Evolutionary conservation across 2,329 filamentous ascomycete genomes (phyloP).

Genomic region (Trichoderma koningiopsis): DNA sequence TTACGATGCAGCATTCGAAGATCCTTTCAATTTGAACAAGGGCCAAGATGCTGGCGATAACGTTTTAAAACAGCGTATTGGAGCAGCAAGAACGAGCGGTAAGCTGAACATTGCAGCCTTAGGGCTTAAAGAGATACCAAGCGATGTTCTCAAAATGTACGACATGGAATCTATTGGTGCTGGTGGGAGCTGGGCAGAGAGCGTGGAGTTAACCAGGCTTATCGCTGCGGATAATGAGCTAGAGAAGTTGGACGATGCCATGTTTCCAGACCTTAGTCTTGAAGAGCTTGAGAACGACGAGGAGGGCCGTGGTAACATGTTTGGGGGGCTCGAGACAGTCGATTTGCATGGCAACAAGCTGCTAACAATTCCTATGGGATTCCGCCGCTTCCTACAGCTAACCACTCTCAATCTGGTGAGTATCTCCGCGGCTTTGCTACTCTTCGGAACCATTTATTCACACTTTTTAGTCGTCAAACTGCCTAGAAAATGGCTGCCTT

Average conservation of each 20-base stretch:
- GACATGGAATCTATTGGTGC: slow-evolving; percentile 69
- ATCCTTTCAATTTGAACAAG: slow-evolving; percentile 71
- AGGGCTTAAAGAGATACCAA: slow-evolving; percentile 75
- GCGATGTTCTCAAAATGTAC: slow-evolving; percentile 89
- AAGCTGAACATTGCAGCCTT: slow-evolving; percentile 87
- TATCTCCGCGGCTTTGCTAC: slow-evolving; percentile 24
- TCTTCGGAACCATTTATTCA: slow-evolving; percentile 30
- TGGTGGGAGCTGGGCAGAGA: slow-evolving; percentile 80
- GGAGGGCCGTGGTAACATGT: slow-evolving; percentile 71
- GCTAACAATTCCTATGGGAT: slow-evolving; percentile 69
- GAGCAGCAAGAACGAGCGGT: slow-evolving; percentile 73
- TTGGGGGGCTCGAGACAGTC: slow-evolving; percentile 76
- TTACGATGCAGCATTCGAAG: slow-evolving; percentile 56
- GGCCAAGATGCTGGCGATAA: slow-evolving; percentile 63
- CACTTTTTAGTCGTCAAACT: slow-evolving; percentile 69
- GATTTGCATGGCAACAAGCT: slow-evolving; percentile 87
- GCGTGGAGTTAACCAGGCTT: slow-evolving; percentile 81
- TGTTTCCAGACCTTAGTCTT: slow-evolving; percentile 75
- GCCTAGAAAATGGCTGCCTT: slow-evolving; percentile 70
- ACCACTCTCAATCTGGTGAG: slow-evolving; percentile 80
- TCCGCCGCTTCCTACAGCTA: slow-evolving; percentile 72
- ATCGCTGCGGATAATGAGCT: slow-evolving; percentile 90
- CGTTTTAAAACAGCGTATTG: slow-evolving; percentile 72
- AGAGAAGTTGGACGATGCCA: slow-evolving; percentile 67
- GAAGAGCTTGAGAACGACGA: slow-evolving; percentile 63